Base-by-base conservation (phyloP, 495 filamentous ascomycete genomes). In the Penicillium soppii region DNA sequence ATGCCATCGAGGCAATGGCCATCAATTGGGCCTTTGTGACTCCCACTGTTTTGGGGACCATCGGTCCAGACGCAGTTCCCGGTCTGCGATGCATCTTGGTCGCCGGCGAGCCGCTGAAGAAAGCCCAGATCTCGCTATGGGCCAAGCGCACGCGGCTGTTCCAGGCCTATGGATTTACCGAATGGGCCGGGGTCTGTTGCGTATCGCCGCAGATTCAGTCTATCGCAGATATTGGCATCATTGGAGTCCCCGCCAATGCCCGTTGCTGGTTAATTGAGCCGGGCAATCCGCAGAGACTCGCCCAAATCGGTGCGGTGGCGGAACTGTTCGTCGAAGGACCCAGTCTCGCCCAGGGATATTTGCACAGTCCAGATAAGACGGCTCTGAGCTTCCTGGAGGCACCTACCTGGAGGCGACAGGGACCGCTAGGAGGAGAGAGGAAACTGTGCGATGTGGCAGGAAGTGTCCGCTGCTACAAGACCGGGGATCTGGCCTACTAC, bases 151-250 rank as follows among this genome's bases (percentile, higher is more conserved):
- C 63, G 61, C 22, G 52, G 45, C 41, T 78, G 1, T 56, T 72
- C 32, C 72, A 77, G 21, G 69, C 56, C 16, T 77, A 77, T 42
- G 75, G 76, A 1, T 66, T 70, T 0, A 69, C 58, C 12, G 75
- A 79, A 41, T 35, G 17, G 40, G 35, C 48, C 2, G 48, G 47
- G 3, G 20, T 57, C 22, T 25, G 7, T 17, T 19, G 19, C 7
- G 42, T 52, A 1, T 47, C 42, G 2, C 17, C 29, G 19, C 29
- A 21, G 13, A 47, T 52, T 13, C 15, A 5, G 2, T 25, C 21
- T 1, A n/a, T 21, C 13, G 7, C 21, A 1, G 36, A 25, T 39
- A 1, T 33, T 12, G n/a, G 19, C 2, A 47, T 19, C 13, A 42
- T 53, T 29, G 50, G 50, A 4, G 10, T 3, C 7, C 42, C 50